Conservation (phyloP, 306 rosid genomes). For the Urtica urens region DNA sequence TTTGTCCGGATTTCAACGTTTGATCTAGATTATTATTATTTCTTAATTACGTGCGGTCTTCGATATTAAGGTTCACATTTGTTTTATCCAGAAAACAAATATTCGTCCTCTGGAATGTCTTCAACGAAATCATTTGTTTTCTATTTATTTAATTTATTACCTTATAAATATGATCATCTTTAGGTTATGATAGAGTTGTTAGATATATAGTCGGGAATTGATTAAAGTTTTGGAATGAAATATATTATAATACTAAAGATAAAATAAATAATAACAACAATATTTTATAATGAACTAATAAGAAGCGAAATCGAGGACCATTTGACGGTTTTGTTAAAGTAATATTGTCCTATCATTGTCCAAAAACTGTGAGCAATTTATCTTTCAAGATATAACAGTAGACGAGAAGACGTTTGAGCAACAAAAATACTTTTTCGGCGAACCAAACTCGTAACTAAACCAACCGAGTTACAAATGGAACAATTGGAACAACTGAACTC, state of each 20-base stretch:
- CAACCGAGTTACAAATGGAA: too few species aligned
- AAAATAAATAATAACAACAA: too few species aligned
- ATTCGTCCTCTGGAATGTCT: neutral
- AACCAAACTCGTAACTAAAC: too few species aligned
- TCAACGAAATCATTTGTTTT: too few species aligned
- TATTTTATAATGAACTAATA: too few species aligned
- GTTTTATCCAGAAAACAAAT: neutral
- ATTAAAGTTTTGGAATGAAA: too few species aligned
- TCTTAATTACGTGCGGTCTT: neutral
- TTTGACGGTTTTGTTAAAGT: neutral
- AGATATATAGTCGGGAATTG: too few species aligned
- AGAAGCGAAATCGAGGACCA: neutral
- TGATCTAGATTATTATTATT: slow-evolving; percentile 14
- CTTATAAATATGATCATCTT: too few species aligned
- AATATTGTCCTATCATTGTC: neutral
- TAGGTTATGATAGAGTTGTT: too few species aligned
- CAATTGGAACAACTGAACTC: too few species aligned
- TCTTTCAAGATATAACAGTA: neutral
- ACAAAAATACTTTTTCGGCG: neutral
- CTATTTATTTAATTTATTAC: too few species aligned
- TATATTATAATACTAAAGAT: too few species aligned
- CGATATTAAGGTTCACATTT: neutral
- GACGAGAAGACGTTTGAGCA: neutral
- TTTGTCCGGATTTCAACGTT: slow-evolving; percentile 13
- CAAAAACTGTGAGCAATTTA: neutral